Conservation (phyloP, 1,139 yeast species). For the Sporopachydermia cereana region DNA sequence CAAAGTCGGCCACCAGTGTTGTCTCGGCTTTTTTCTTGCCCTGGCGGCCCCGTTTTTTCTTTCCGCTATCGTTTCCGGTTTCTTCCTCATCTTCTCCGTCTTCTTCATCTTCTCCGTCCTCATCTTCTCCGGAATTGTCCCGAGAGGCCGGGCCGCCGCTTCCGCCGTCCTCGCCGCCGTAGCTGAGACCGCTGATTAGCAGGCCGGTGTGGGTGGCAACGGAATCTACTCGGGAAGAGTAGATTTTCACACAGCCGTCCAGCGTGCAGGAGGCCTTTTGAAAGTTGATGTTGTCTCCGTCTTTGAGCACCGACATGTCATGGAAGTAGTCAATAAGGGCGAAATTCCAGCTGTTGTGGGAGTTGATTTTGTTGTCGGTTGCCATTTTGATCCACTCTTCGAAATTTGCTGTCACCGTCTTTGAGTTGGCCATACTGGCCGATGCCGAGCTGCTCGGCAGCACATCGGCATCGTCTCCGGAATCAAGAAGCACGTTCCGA, state of each 20-base stretch:
- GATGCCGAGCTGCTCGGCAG: too few relatives aligned
- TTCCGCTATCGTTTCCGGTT: slow-evolving; percentile 16
- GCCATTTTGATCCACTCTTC: slow-evolving; percentile 88
- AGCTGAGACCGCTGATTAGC: slow-evolving; percentile 58
- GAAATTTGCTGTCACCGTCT: slow-evolving; percentile 44
- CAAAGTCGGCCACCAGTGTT: slow-evolving; percentile 41
- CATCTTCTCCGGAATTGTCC: not conserved
- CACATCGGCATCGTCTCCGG: slow-evolving; percentile 44
- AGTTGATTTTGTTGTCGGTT: slow-evolving; percentile 57
- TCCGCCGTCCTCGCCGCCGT: slow-evolving; percentile 18
- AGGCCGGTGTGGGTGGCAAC: slow-evolving; percentile 88
- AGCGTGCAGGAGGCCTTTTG: slow-evolving; percentile 71
- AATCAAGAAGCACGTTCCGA: slow-evolving; percentile 18
- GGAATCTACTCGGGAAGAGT: slow-evolving; percentile 79
- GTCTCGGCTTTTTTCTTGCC: slow-evolving; percentile 12
- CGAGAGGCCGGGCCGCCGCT: slow-evolving; percentile 54
- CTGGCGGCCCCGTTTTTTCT: slow-evolving; percentile 10
- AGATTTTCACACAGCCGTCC: slow-evolving; percentile 80
- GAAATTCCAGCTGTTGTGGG: slow-evolving; percentile 63
- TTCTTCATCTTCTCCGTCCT: slow-evolving; percentile 14
- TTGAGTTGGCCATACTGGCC: not conserved
- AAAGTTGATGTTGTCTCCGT: slow-evolving; percentile 56
- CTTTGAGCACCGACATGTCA: slow-evolving; percentile 47
- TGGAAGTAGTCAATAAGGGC: slow-evolving; percentile 83
- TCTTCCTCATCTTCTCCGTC: slow-evolving; percentile 16